phyloP scores from a whole-genome alignment of 2,329 filamentous ascomycete genomes.

The Diplocarpon mali region DNA sequence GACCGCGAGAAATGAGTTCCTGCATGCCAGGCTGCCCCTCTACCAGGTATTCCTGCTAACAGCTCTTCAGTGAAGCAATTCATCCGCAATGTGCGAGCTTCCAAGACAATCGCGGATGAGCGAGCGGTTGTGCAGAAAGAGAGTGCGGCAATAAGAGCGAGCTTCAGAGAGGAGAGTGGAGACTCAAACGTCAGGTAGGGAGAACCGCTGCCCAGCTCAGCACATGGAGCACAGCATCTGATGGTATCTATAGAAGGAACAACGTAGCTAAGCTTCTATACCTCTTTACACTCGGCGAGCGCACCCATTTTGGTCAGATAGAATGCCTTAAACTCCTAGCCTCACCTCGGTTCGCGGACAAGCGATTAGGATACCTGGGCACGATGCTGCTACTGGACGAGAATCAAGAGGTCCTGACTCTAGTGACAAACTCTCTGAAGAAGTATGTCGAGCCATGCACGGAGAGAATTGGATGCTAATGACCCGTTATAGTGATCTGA shows the following conservation, averaged over 20 bases:
- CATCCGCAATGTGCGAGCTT: conserved; percentile 96
- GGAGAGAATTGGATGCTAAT: conserved; percentile 1
- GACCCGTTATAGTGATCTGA: conserved; percentile 59
- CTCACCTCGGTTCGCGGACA: conserved; percentile 95
- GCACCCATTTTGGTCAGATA: conserved; percentile 98
- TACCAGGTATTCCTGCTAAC: conserved; percentile 11
- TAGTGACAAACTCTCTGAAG: conserved; percentile 95
- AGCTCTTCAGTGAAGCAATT: conserved; percentile 87
- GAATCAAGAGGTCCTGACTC: conserved; percentile 93
- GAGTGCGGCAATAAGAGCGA: conserved; percentile 92
- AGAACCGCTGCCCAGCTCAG: conserved; percentile 1
- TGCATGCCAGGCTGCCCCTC: conserved; percentile 20
- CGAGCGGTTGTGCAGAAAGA: conserved; percentile 97
- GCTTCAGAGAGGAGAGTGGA: conserved; percentile 92
- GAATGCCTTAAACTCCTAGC: conserved; percentile 97
- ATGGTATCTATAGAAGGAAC: conserved; percentile 58
- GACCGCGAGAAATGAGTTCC: conserved; percentile 27
- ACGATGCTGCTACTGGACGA: conserved; percentile 95
- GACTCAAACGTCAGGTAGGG: conserved; percentile 81
- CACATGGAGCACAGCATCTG: neutral
- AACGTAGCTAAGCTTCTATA: conserved; percentile 98
- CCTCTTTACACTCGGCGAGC: conserved; percentile 92
- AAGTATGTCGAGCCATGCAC: conserved; percentile 49
- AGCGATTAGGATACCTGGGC: conserved; percentile 86
- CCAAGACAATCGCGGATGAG: conserved; percentile 98